Conservation (phyloP, 1,139 yeast genomes). For the Ogataea hybrid region DNA sequence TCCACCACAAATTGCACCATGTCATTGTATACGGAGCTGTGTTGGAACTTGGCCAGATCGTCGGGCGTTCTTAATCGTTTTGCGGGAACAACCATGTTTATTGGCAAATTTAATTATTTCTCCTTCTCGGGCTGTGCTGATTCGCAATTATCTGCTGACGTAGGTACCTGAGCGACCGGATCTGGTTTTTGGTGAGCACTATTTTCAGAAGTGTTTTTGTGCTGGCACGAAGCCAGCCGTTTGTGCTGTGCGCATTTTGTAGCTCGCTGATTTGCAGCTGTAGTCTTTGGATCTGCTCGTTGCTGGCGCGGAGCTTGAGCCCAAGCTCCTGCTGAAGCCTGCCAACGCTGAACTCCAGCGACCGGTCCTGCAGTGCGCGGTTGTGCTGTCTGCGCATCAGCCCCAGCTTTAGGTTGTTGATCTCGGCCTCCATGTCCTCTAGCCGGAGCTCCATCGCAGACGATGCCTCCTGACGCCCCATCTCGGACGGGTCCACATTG, state of each 20-base stretch:
- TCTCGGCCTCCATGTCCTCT: conserved; percentile 13
- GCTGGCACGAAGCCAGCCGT: conserved; percentile 5
- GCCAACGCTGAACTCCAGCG: conserved; percentile 9
- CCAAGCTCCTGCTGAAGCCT: conserved; percentile 10
- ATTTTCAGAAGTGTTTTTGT: conserved; percentile 8
- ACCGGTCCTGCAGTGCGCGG: conserved; percentile 8
- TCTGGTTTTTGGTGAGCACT: conserved; percentile 9
- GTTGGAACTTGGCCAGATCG: conserved; percentile 66
- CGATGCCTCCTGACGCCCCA: neutral
- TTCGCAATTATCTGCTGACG: neutral
- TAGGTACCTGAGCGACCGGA: conserved; percentile 4
- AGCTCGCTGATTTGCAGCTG: conserved; percentile 2
- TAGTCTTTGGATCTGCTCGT: conserved; percentile 9
- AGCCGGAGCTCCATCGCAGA: conserved; percentile 9
- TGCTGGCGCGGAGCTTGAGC: conserved; percentile 1
- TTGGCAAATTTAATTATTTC: neutral
- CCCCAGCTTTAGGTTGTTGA: conserved; percentile 9
- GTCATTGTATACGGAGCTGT: conserved; percentile 47
- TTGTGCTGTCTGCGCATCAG: conserved; percentile 12
- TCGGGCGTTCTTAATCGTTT: conserved; percentile 56
- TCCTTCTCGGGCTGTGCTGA: conserved; percentile 10
- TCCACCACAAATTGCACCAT: conserved; percentile 54
- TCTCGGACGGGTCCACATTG: conserved; percentile 7
- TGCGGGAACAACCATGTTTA: conserved; percentile 34
- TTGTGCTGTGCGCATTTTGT: neutral